A percentile compares a stretch with the other conserved stretches of the same genome.
These are phyloP conservation scores for Auxenochlorella pyrenoidosa DNA, from an alignment of 139 green algal genomes.

Conservation along the genomic window DNA sequence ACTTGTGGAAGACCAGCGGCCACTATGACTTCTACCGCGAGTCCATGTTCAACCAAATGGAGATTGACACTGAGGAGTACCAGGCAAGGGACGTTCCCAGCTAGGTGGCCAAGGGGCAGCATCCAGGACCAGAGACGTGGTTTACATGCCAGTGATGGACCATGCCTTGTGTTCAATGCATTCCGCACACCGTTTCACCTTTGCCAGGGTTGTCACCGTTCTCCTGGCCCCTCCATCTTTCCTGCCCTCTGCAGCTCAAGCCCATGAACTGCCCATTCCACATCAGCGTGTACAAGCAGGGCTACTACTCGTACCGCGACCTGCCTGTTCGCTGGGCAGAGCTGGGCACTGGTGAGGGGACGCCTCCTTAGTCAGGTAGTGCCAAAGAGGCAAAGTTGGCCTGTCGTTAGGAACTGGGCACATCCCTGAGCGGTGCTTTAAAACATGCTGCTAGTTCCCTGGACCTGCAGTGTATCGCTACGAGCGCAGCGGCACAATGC, in stretches of 20 bases:
- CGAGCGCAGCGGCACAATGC: constrained; percentile 95
- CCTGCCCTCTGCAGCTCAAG: constrained; percentile 62
- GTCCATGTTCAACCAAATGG: constrained; percentile 95
- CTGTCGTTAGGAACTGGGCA: background rate
- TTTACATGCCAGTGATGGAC: too few species aligned
- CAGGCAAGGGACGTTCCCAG: constrained; percentile 56
- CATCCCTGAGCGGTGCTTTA: background rate
- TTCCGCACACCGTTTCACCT: too few species aligned
- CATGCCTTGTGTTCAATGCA: too few species aligned
- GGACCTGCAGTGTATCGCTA: constrained; percentile 88
- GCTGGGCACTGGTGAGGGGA: constrained; percentile 81
- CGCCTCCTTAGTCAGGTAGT: too few species aligned
- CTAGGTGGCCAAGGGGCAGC: too few species aligned
- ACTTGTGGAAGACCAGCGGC: constrained; percentile 96
- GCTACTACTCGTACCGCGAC: constrained; percentile 78
- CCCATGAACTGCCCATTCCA: constrained; percentile 99
- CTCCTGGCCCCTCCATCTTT: too few species aligned
- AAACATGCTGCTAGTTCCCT: background rate
- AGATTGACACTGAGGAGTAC: constrained; percentile 94
- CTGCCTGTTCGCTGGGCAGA: constrained; percentile 95
- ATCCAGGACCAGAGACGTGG: background rate
- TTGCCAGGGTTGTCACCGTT: too few species aligned
- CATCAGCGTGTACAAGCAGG: constrained; percentile 91
- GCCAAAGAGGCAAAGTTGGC: too few species aligned
- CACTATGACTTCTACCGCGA: constrained; percentile 98